phyloP scores from a whole-genome alignment of 345 rosid genomes.

The Pistacia integerrima region DNA sequence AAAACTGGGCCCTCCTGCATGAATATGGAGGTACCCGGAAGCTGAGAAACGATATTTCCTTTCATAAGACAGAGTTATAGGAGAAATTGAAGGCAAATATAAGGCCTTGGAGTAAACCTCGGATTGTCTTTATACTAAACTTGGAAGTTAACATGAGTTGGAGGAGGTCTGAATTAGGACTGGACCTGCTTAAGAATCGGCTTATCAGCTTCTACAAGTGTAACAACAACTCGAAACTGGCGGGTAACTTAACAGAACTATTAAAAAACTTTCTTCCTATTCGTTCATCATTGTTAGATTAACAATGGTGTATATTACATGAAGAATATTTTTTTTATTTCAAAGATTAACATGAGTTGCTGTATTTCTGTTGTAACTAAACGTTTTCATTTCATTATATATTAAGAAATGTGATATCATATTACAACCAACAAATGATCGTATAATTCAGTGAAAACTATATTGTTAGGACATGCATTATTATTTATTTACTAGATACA shows the following conservation, averaged over 20 bases:
- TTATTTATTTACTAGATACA: too few relatives aligned
- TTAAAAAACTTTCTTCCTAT: not conserved
- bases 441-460: too few relatives aligned
- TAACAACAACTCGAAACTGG: conserved; percentile 12
- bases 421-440: too few relatives aligned
- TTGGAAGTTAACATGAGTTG: not conserved
- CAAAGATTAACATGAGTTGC: too few relatives aligned
- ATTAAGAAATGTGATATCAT: too few relatives aligned
- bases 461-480: too few relatives aligned
- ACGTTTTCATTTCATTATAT: too few relatives aligned
- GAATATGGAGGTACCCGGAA: conserved; percentile 26
- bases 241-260: not conserved
- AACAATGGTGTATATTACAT: too few relatives aligned
- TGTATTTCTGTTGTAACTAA: too few relatives aligned
- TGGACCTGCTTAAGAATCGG: conserved; percentile 4
- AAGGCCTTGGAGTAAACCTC: conserved; percentile 21
- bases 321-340: too few relatives aligned
- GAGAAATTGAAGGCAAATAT: conserved; percentile 19
- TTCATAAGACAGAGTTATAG: not conserved
- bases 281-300: too few relatives aligned
- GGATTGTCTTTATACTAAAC: conserved; percentile 2
- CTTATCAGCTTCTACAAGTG: not conserved
- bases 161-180: not conserved
- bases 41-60: not conserved
- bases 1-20: conserved; percentile 29